Evolutionary conservation across 371 early-diverging fungal species (phyloP).

Genomic region (Apophysomyces variabilis): DNA sequence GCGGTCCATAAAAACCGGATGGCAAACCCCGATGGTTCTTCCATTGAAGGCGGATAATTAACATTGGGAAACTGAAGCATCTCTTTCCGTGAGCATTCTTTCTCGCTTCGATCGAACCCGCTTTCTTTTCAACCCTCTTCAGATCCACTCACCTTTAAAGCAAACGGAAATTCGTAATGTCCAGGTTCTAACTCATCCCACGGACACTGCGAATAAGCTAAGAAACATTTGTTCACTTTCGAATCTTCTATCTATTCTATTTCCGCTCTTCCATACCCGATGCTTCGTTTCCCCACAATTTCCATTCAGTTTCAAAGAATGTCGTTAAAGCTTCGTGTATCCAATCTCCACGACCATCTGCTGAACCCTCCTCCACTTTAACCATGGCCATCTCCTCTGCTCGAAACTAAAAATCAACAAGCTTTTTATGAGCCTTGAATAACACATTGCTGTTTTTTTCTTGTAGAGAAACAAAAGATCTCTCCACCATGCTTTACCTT

Average conservation of each 20-base stretch:
- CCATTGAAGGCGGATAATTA: slow-evolving; percentile 54
- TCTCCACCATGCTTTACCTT: slow-evolving; percentile 30
- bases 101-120: no score
- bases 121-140: not conserved
- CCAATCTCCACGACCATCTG: slow-evolving; percentile 44
- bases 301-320: slow-evolving; percentile 54
- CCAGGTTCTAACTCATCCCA: slow-evolving; percentile 63
- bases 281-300: slow-evolving; percentile 49
- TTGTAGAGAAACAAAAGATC: no score
- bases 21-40: slow-evolving; percentile 50
- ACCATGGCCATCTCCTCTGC: slow-evolving; percentile 56
- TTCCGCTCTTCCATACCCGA: slow-evolving; percentile 32
- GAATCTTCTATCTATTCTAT: not conserved
- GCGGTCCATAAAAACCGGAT: slow-evolving; percentile 61
- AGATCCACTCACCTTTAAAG: slow-evolving; percentile 53
- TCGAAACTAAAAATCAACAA: slow-evolving; percentile 35
- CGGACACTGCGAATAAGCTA: slow-evolving; percentile 52
- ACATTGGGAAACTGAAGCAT: slow-evolving; percentile 50
- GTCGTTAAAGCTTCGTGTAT: slow-evolving; percentile 50
- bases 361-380: slow-evolving; percentile 44
- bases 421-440: not conserved
- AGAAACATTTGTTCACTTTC: not conserved
- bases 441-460: not conserved
- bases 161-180: slow-evolving; percentile 60
- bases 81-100: no score